Evolutionary conservation across 345 rosid species (phyloP).

Genomic region (Melastoma malabathricum): DNA sequence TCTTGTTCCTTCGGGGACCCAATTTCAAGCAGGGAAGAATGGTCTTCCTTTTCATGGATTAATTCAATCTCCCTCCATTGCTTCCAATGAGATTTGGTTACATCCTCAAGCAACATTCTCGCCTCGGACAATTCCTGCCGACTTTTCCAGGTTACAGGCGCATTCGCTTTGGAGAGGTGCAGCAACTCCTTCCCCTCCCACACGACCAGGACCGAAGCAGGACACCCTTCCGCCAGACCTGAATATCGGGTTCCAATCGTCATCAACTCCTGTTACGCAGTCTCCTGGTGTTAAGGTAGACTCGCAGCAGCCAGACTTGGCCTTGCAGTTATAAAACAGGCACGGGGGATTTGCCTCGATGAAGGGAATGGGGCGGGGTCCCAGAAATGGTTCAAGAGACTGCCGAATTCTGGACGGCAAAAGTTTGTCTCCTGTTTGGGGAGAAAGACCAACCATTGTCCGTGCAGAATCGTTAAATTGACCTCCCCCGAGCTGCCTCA

Average conservation of each 20-base stretch:
- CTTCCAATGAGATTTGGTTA: constrained; percentile 26
- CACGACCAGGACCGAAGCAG: constrained; percentile 43
- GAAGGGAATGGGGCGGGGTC: too few species aligned
- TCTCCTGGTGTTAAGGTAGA: constrained; percentile 62
- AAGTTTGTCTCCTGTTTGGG: too few species aligned
- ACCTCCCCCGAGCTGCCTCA: too few species aligned
- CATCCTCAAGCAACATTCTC: constrained; percentile 34
- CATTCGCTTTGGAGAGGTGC: constrained; percentile 53
- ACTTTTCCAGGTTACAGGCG: constrained; percentile 46
- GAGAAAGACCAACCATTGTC: too few species aligned
- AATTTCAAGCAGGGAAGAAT: constrained; percentile 33
- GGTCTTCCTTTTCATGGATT: constrained; percentile 45
- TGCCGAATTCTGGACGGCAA: too few species aligned
- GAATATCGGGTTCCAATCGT: constrained; percentile 77
- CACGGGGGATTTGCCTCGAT: too few species aligned
- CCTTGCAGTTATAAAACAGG: constrained; percentile 54
- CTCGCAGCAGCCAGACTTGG: constrained; percentile 90
- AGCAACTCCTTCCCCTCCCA: constrained; percentile 39
- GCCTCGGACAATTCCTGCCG: constrained; percentile 44
- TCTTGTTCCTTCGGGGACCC: constrained; percentile 29
- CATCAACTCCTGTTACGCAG: constrained; percentile 75
- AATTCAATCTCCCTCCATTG: constrained; percentile 26
- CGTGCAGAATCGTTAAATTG: too few species aligned
- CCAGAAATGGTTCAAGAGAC: too few species aligned
- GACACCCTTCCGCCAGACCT: constrained; percentile 76